Percentiles rank a stretch among this genome's conserved stretches.
phyloP scores from a whole-genome alignment of 2,329 filamentous ascomycete genomes.

The Neocucurbitaria cava region DNA sequence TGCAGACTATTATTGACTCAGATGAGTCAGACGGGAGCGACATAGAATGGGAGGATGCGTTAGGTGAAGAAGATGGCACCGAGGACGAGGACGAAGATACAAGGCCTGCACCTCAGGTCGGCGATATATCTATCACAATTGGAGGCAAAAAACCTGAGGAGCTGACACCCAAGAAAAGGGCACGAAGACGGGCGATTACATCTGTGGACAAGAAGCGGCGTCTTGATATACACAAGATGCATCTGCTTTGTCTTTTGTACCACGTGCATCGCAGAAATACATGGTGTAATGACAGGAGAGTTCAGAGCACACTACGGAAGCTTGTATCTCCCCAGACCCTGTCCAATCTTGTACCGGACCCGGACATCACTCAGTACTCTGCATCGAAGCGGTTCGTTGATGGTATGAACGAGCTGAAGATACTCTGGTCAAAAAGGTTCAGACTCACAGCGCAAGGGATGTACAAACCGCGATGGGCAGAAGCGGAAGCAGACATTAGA shows the following conservation, averaged over 20 bases:
- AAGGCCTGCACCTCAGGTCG: slow-evolving; percentile 41
- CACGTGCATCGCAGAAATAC: slow-evolving; percentile 80
- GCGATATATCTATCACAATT: slow-evolving; percentile 52
- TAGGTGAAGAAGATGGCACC: slow-evolving; percentile 35
- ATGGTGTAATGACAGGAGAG: slow-evolving; percentile 82
- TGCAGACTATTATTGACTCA: slow-evolving; percentile 51
- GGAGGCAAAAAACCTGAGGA: slow-evolving; percentile 37
- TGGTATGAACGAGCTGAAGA: slow-evolving; percentile 73
- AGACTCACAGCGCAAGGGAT: slow-evolving; percentile 65
- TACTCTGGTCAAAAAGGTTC: slow-evolving; percentile 74
- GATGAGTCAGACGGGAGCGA: slow-evolving; percentile 67
- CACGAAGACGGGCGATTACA: slow-evolving; percentile 61
- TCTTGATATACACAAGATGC: slow-evolving; percentile 82
- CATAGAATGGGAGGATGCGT: slow-evolving; percentile 67
- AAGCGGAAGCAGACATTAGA: slow-evolving; percentile 67
- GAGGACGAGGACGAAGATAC: slow-evolving; percentile 31
- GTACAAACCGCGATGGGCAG: slow-evolving; percentile 70
- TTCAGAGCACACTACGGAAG: slow-evolving; percentile 63
- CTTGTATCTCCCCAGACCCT: slow-evolving; percentile 72
- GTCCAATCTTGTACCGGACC: slow-evolving; percentile 71
- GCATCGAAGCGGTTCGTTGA: slow-evolving; percentile 78
- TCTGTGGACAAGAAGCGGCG: slow-evolving; percentile 66
- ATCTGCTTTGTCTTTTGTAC: slow-evolving; percentile 81
- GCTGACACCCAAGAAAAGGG: slow-evolving; percentile 42
- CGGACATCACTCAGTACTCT: slow-evolving; percentile 74